Base-by-base conservation (phyloP, 2,329 filamentous ascomycete genomes). In the Macroventuria anomochaeta region DNA sequence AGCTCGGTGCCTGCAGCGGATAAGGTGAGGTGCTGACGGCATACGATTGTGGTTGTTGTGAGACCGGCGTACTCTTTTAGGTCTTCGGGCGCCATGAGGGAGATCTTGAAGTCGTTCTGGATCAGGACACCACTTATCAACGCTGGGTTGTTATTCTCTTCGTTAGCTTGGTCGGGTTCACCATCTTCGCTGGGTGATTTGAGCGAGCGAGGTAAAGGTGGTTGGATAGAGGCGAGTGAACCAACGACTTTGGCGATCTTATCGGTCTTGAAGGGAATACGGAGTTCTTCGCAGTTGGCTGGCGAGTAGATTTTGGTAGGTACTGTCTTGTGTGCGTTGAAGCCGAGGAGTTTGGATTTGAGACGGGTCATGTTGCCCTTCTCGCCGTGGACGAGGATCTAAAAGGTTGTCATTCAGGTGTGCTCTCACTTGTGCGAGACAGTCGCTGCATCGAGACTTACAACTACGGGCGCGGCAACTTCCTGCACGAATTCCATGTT, bases 311-410 rank as follows among this genome's bases (percentile, higher is more conserved):
- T 91, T 73, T 97, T 97, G 62, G 91, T 88, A 63, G 96, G 95
- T 34, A 85, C 80, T 1, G 85, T 81, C 70, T 93, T 93, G 60
- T 87, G 86, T 23, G 89, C 87, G 69, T 97, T 97, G 31, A 97
- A 83, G n/a, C 91, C 93, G 3, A 97, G 85, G 1, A 99, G 83
- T 71, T 96, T 96, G 3, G 93, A 97, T 74, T 96, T 96, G 23
- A 99, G 80, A 47, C 95, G 88, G 83, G 95, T 96, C 92, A 97
- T 97, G 71, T 97, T 96, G 72, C 96, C 91, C 67, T 95, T 92
- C 72, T 99, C 95, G 50, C 95, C 95, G 64, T 99, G 95, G 2
- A 99, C 95, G 26, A 99, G 85, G 55, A 99, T 97, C 90, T 93
- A 55, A n/a, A 3, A 12, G 5, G 32, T 26, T 17, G 46, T 62